These are phyloP conservation scores for Eutrema japonicum DNA, from an alignment of 345 rosid genomes.

Conservation along the genomic window DNA sequence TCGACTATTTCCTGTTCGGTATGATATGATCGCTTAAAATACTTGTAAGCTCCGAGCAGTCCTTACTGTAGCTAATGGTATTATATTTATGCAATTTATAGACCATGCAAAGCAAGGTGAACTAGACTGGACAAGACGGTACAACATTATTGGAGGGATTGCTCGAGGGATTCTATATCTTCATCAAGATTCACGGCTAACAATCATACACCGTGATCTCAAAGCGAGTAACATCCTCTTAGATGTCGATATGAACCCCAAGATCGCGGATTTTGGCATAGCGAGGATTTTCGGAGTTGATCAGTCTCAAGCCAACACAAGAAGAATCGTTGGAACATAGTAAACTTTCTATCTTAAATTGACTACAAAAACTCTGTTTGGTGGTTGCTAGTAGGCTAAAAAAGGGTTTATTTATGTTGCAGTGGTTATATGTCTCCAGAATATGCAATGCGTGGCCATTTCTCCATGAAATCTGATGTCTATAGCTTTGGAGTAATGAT, in stretches of 20 bases:
- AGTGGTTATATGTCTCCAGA: slow-evolving; percentile 14
- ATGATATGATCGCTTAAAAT: slow-evolving; percentile 25
- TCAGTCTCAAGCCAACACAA: slow-evolving; percentile 42
- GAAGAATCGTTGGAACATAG: slow-evolving; percentile 19
- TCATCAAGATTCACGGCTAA: slow-evolving; percentile 47
- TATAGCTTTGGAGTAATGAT: neutral
- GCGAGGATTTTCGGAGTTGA: slow-evolving; percentile 45
- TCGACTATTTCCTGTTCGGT: slow-evolving; percentile 34
- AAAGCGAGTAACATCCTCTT: slow-evolving; percentile 50
- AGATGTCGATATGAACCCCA: slow-evolving; percentile 48
- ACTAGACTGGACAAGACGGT: slow-evolving; percentile 45
- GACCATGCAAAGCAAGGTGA: slow-evolving; percentile 32
- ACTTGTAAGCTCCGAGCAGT: neutral
- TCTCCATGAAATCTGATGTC: neutral
- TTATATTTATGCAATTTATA: neutral
- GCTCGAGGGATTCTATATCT: slow-evolving; percentile 47
- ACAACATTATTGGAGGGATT: slow-evolving; percentile 48
- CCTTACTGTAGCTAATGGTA: neutral
- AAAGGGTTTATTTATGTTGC: neutral
- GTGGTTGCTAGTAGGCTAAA: slow-evolving; percentile 1
- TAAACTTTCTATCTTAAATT: neutral
- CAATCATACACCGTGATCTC: slow-evolving; percentile 50
- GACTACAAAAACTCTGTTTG: neutral
- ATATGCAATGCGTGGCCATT: neutral
- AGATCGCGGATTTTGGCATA: slow-evolving; percentile 49